Conservation (phyloP, 495 filamentous ascomycete genomes). For the Polyplosphaeria fusca region DNA sequence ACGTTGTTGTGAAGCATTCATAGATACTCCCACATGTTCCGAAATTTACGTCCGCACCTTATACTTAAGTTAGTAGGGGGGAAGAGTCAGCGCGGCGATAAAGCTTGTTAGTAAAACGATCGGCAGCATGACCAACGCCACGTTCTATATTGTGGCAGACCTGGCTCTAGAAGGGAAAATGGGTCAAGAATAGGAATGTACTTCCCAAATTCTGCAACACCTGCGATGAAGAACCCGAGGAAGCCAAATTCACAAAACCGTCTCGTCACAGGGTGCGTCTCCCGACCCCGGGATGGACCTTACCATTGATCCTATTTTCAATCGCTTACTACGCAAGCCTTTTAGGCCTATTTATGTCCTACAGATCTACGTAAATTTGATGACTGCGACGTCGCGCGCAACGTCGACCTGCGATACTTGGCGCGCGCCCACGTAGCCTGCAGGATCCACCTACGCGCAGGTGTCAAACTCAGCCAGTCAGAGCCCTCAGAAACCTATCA, state of each 20-base stretch:
- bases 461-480: too few relatives aligned
- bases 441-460: too few relatives aligned
- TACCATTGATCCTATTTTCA: constrained; percentile 3
- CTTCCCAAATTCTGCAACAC: neutral
- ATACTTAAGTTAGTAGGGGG: neutral
- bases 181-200: neutral
- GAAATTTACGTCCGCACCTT: neutral
- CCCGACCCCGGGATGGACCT: constrained; percentile 13
- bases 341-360: neutral
- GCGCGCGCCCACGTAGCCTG: too few relatives aligned
- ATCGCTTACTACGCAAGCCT: neutral
- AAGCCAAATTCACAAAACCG: neutral
- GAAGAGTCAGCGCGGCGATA: neutral
- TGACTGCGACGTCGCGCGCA: too few relatives aligned
- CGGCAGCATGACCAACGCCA: neutral
- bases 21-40: too few relatives aligned
- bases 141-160: neutral
- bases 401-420: too few relatives aligned
- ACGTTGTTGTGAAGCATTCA: too few relatives aligned
- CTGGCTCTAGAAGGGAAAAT: neutral
- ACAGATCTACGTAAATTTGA: neutral
- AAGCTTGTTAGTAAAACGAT: neutral
- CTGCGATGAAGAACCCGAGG: neutral
- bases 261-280: constrained; percentile 6
- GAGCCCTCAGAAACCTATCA: too few relatives aligned